Base-by-base conservation (phyloP, 305 asterid species). In the Galium porrigens region DNA sequence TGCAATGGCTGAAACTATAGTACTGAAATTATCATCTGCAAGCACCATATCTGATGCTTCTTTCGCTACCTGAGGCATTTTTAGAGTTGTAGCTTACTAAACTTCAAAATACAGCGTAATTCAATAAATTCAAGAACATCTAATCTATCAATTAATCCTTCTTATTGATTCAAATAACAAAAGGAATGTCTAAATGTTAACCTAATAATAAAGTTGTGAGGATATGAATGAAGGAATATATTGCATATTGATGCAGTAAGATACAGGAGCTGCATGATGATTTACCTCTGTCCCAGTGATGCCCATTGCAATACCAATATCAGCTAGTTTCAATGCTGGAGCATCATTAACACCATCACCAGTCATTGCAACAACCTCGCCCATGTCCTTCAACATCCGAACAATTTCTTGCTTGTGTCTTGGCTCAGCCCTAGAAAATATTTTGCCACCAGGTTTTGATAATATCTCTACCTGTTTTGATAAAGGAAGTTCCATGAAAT, bases 291-390 rank as follows among this genome's bases (percentile, higher is more conserved):
- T 87, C 58, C 96, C 96, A 22, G 96, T 71, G 53, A 91, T 81
- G 53, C 98, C 98, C 98, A 91, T 91, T 37, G 98, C 94, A 54
- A 91, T 88, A 53, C 98, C 98, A 69, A 91, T 85, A 75, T 88
- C 95, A 62, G 98, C 96, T 36, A 86, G 89, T 79, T 89, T 92
- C 14, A 92, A 72, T 4, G 98, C 98, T 46, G 98, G 98, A 49
- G 98, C 98, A 79, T 92, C 98, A 73, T 89, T 91, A 48, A 91
- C 95, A 14, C 98, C 98, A 70, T 91, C 98, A 34, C 98, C 98
- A 41, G 96, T 91, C 96, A 91, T 91, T 9, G 98, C 96, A 73
- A 91, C 98, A 54, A 91, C 68, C 73, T 89, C 96, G 4, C 90
- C 95, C 82, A 79, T 79, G 37, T 83, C 95, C 77, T 89, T 89